Percentiles rank a stretch among this genome's conserved stretches.
Conservation (phyloP, 2,329 filamentous ascomycete species). For the Oidium heveae region DNA sequence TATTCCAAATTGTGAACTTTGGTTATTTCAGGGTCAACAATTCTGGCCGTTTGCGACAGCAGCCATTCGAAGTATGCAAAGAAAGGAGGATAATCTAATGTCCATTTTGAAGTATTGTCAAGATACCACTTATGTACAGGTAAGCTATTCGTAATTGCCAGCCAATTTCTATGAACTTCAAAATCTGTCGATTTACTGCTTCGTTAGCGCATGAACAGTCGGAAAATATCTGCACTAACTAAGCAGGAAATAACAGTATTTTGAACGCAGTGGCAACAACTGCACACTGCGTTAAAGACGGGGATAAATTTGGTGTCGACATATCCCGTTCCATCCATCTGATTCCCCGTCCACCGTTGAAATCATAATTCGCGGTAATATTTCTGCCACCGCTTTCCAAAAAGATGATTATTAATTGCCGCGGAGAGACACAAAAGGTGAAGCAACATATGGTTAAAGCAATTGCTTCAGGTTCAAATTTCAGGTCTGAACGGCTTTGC, state of each 20-base stretch:
- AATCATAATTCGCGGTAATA: no score
- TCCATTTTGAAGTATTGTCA: constrained; percentile 98
- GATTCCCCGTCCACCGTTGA: no score
- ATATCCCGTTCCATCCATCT: no score
- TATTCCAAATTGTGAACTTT: constrained; percentile 58
- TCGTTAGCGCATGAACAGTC: background rate
- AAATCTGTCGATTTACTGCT: constrained; percentile 93
- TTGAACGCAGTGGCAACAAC: constrained; percentile 73
- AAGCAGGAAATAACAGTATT: constrained; percentile 75
- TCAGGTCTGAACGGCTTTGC: no score
- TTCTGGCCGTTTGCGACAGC: constrained; percentile 54
- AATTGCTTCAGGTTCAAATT: no score
- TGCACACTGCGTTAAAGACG: constrained; percentile 72
- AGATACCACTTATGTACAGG: constrained; percentile 82
- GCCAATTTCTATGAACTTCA: constrained; percentile 96
- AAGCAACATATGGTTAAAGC: no score
- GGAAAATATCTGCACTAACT: constrained; percentile 33
- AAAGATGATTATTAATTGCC: no score
- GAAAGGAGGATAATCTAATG: constrained; percentile 92
- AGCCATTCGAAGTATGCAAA: constrained; percentile 95
- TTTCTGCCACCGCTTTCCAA: no score
- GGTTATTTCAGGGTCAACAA: constrained; percentile 62
- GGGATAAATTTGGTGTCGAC: constrained; percentile 25
- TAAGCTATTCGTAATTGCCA: constrained; percentile 79
- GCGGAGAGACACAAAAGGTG: no score